Evolutionary conservation across 371 early-diverging fungal genomes (phyloP).

Genomic region (Cokeromyces recurvatus): DNA sequence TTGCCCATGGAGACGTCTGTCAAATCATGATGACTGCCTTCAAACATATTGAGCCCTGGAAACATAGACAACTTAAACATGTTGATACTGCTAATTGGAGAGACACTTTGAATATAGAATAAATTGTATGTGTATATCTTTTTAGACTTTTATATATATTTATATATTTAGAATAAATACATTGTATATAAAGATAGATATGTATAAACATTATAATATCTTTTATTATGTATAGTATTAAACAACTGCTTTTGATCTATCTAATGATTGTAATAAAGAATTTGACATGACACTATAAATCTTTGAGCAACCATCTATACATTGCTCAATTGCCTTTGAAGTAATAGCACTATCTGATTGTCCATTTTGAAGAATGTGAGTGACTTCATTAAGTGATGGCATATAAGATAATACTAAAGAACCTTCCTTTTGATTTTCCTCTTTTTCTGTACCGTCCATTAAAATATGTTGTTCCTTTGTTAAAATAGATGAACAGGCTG

Average conservation of each 20-base stretch:
- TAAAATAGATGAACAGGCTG: constrained; percentile 72
- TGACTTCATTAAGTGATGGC: constrained; percentile 85
- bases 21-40: constrained; percentile 42
- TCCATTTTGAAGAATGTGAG: constrained; percentile 84
- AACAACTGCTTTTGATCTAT: too few species aligned
- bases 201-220: too few species aligned
- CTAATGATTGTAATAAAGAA: constrained; percentile 40
- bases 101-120: too few species aligned
- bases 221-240: too few species aligned
- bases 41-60: constrained; percentile 31
- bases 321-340: constrained; percentile 72
- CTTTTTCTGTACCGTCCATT: constrained; percentile 69
- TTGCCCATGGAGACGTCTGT: constrained; percentile 46
- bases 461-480: constrained; percentile 40
- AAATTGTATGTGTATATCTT: too few species aligned
- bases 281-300: constrained; percentile 73
- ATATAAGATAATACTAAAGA: constrained; percentile 78
- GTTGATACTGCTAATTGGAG: constrained; percentile 46
- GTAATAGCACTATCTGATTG: constrained; percentile 49
- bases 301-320: constrained; percentile 79
- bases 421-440: constrained; percentile 67
- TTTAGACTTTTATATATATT: too few species aligned
- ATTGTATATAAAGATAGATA: too few species aligned
- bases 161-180: too few species aligned
- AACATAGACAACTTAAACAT: constrained; percentile 39